Evolutionary conservation across 1,139 yeast genomes (phyloP), one percentile per base, ranked within the genome.

Genomic region (Yamadazyma buinensis): DNA sequence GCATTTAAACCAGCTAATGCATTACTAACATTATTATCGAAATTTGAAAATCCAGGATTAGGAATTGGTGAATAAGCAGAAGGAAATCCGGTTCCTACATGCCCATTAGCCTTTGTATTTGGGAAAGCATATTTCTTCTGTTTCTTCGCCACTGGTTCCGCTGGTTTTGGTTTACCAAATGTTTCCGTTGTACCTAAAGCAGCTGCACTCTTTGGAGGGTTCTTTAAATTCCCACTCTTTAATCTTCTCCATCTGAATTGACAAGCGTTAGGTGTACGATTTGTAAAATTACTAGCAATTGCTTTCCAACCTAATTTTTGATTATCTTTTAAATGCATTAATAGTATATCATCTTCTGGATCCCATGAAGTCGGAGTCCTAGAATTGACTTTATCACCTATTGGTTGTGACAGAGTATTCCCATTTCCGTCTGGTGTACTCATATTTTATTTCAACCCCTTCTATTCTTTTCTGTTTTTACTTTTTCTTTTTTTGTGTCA

Each of bases 291-390:
- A 36, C 76, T 67, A 9, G 87, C 80, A 34, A 82, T 81, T 44
- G 81, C 87, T 55, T 81, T 80, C 90, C 90, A 81, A 0, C 88
- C 88, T 42, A 81, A 61, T 50, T 80, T 80, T 51, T 77, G 83
- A 38, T 72, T 75, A 54, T 82, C 90, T 52, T 82, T 81, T 48
- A 82, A 62, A 54, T 80, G 84, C 65, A 84, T 73, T 39, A 82
- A 61, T 30, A 80, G 61, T 26, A 77, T 60, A 49, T 82, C 90
- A 53, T 81, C 88, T 48, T 77, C 80, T 2, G 85, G 80, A 46
- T 80, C 84, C 90, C 90, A 81, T 0, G 87, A 77, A 1, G 84
- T 77, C 9, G 85, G 85, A 6, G 83, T 78, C 42, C 75, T 51
- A 30, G 64, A 52, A 23, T 32, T 17, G 7, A 27, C 26, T 19